These are phyloP conservation scores for Phytophthora tubulina DNA, from an alignment of 352 stramenopile species.

Conservation along the genomic window DNA sequence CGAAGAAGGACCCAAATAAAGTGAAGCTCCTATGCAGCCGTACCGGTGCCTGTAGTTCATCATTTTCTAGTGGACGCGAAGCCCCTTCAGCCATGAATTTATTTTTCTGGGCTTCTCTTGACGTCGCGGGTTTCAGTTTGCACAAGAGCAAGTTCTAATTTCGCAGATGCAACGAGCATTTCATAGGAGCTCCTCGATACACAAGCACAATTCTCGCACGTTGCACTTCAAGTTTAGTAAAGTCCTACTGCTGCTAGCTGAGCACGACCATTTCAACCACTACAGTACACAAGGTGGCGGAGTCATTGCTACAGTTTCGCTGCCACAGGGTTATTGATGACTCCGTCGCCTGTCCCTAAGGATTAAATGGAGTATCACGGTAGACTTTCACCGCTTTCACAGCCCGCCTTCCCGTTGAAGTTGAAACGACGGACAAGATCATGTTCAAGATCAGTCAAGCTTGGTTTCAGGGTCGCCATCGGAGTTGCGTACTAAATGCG, in stretches of 20 bases:
- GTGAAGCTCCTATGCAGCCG: too few species aligned
- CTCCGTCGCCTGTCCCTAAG: conserved; percentile 8
- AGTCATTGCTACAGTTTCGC: background rate
- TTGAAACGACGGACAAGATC: conserved; percentile 20
- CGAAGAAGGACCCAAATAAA: too few species aligned
- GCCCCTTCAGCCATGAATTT: too few species aligned
- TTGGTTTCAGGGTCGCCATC: background rate
- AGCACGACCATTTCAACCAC: conserved; percentile 17
- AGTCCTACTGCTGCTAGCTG: conserved; percentile 5
- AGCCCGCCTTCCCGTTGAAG: conserved; percentile 6
- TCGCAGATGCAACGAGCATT: background rate
- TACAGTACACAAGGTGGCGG: background rate
- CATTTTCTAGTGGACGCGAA: too few species aligned
- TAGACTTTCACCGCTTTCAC: conserved; percentile 5
- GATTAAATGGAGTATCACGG: conserved; percentile 6
- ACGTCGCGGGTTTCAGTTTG: too few species aligned
- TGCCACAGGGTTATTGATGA: background rate
- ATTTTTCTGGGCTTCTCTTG: too few species aligned
- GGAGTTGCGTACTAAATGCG: background rate
- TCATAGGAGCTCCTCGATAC: background rate
- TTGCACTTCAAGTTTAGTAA: conserved; percentile 4
- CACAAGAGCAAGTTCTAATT: background rate
- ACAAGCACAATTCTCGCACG: background rate
- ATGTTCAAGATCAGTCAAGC: background rate
- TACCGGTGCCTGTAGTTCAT: too few species aligned